phyloP scores from a whole-genome alignment of 75 land plant genomes.

The Adiantum capillusveneris region DNA sequence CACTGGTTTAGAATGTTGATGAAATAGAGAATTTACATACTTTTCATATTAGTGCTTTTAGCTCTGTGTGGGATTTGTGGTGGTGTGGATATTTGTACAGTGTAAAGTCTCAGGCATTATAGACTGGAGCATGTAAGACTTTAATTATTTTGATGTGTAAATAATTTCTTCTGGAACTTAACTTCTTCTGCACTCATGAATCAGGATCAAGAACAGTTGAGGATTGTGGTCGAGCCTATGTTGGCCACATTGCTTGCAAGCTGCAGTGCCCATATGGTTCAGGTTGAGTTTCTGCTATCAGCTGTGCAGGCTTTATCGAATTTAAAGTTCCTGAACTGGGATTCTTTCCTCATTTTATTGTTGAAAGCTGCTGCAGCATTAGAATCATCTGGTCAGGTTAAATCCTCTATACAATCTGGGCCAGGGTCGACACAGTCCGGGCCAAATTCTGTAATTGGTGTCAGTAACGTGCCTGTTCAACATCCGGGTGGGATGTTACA shows the following conservation, averaged over 20 bases:
- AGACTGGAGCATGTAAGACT: too few species aligned
- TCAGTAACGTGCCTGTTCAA: slow-evolving; percentile 21
- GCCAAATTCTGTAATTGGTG: slow-evolving; percentile 16
- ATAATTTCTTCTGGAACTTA: too few species aligned
- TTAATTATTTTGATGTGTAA: too few species aligned
- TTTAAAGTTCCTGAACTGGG: slow-evolving; percentile 78
- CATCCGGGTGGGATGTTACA: slow-evolving; percentile 21
- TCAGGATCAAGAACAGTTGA: slow-evolving; percentile 79
- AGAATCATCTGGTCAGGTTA: slow-evolving; percentile 33
- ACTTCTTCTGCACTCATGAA: too few species aligned
- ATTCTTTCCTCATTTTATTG: slow-evolving; percentile 70
- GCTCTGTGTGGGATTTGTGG: not conserved
- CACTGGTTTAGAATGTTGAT: too few species aligned
- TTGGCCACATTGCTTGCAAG: slow-evolving; percentile 64
- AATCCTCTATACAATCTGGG: slow-evolving; percentile 16
- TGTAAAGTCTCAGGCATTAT: too few species aligned
- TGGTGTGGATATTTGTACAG: too few species aligned
- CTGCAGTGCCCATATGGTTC: slow-evolving; percentile 78
- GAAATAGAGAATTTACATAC: not conserved
- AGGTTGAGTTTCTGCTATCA: slow-evolving; percentile 82
- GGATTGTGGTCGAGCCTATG: slow-evolving; percentile 69
- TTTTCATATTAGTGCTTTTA: not conserved
- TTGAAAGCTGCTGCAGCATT: slow-evolving; percentile 55
- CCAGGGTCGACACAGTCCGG: not conserved
- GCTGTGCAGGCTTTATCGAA: slow-evolving; percentile 57